phyloP scores from a whole-genome alignment of 352 stramenopile species.

The Globisporangium abappressorium region DNA sequence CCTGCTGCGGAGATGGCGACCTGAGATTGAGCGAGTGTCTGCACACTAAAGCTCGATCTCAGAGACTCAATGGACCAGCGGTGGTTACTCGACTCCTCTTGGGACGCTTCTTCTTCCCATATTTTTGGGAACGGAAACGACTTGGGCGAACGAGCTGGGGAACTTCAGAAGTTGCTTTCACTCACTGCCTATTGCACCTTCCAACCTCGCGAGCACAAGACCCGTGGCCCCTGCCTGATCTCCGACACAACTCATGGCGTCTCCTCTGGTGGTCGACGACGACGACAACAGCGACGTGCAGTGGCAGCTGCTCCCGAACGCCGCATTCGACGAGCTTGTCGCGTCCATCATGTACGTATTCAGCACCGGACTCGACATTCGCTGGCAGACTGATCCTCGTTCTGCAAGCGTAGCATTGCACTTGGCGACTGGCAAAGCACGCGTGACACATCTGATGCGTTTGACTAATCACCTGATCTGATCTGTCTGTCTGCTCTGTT shows the following conservation, averaged over 20 bases:
- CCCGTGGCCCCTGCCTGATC: background rate
- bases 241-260: background rate
- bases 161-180: background rate
- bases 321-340: slow-evolving; percentile 17
- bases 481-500: background rate
- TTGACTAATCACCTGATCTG: background rate
- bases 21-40: background rate
- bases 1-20: background rate
- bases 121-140: background rate
- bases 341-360: slow-evolving; percentile 20
- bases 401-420: background rate
- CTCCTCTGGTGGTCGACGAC: background rate
- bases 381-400: no score
- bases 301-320: slow-evolving; percentile 17
- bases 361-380: background rate
- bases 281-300: background rate
- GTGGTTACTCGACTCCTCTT: background rate
- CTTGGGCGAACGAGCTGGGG: background rate
- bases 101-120: background rate
- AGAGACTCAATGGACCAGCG: no score
- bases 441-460: background rate
- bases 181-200: background rate
- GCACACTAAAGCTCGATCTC: no score
- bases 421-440: background rate
- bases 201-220: background rate